Conservation (phyloP, 257 asterid genomes). For the Fraxinus anomala region DNA sequence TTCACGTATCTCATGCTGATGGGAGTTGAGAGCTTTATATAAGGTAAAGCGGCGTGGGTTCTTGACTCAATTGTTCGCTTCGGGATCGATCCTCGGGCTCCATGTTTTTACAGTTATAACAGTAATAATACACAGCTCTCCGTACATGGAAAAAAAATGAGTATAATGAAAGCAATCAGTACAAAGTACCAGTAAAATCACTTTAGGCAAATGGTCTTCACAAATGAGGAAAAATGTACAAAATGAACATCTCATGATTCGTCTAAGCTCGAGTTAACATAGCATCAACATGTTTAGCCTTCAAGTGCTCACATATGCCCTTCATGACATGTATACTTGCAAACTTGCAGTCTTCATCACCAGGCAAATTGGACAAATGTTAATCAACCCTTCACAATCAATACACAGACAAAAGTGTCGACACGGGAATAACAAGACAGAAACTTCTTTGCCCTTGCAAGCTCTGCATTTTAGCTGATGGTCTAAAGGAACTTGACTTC, state of each 20-base stretch:
- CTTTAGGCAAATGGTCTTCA: background rate
- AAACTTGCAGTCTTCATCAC: constrained; percentile 71
- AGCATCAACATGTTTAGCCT: background rate
- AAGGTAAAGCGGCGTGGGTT: no score
- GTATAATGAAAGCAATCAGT: background rate
- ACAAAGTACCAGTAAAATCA: background rate
- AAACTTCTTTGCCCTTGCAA: constrained; percentile 48
- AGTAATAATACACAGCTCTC: background rate
- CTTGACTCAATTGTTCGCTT: no score
- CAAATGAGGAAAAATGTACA: background rate
- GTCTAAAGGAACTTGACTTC: constrained; percentile 17
- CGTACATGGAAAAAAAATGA: background rate
- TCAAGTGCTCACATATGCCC: constrained; percentile 37
- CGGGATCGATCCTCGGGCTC: no score
- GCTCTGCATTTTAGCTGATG: constrained; percentile 48
- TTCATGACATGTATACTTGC: constrained; percentile 57
- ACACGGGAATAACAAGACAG: constrained; percentile 59
- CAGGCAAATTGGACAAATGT: constrained; percentile 67
- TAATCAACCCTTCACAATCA: constrained; percentile 58
- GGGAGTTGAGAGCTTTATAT: no score
- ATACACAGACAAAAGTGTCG: constrained; percentile 67
- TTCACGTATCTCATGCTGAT: no score
- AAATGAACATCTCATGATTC: background rate
- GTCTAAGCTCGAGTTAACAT: background rate
- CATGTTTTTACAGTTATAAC: no score